Percentiles rank a stretch among this genome's conserved stretches.
Evolutionary conservation across 345 rosid species (phyloP).

Genomic region (Cardiospermum halicacabum): DNA sequence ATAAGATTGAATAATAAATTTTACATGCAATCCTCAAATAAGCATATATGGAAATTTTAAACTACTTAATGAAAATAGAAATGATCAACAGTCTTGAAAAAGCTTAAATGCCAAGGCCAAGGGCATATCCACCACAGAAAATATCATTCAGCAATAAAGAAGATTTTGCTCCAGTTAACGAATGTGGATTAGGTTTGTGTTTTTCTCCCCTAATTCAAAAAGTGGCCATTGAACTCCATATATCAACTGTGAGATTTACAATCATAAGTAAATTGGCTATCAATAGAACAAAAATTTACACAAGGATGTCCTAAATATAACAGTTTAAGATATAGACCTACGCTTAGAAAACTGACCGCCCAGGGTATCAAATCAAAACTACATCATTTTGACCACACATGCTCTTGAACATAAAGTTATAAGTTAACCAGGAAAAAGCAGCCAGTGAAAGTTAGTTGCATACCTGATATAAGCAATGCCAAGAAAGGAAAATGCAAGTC

Average conservation of each 20-base stretch:
- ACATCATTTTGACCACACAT: background rate
- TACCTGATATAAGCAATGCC: conserved; percentile 93
- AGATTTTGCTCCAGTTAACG: background rate
- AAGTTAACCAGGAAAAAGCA: background rate
- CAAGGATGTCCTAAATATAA: background rate
- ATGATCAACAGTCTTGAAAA: background rate
- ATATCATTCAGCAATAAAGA: background rate
- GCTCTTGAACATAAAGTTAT: conserved; percentile 1
- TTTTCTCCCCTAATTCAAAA: background rate
- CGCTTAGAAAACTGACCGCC: background rate
- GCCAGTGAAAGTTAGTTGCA: conserved; percentile 5
- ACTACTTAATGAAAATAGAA: background rate
- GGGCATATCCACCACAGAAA: background rate
- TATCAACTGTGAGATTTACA: background rate
- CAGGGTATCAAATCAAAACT: background rate
- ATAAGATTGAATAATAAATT: background rate
- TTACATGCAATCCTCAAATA: background rate
- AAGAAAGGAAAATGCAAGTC: conserved; percentile 88
- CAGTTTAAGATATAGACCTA: background rate
- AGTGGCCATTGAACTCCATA: background rate
- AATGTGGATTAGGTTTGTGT: background rate
- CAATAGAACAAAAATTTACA: background rate
- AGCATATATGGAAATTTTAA: background rate
- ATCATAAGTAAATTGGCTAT: background rate
- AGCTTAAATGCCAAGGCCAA: background rate